Conservation (phyloP, 2,329 filamentous ascomycete species). For the Fusarium xylarioides region DNA sequence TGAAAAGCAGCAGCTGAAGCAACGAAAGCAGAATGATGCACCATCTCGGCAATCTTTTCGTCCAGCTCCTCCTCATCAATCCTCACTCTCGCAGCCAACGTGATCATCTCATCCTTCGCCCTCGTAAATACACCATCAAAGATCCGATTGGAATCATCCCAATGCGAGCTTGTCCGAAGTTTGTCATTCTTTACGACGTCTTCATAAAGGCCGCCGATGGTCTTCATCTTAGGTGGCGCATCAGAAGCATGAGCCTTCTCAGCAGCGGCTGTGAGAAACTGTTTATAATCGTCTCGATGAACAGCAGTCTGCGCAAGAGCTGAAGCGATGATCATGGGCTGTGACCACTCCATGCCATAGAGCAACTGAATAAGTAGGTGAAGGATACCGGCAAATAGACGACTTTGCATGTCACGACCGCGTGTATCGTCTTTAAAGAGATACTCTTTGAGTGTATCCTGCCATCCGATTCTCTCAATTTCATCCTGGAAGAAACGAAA, state of each 20-base stretch:
- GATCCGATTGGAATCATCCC: constrained; percentile 69
- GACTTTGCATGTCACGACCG: constrained; percentile 73
- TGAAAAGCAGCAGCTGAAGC: constrained; percentile 67
- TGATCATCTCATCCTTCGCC: constrained; percentile 70
- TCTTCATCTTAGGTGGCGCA: constrained; percentile 23
- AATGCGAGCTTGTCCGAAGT: constrained; percentile 59
- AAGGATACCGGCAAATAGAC: constrained; percentile 69
- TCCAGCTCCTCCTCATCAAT: constrained; percentile 66
- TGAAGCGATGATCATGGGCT: constrained; percentile 83
- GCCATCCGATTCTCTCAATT: constrained; percentile 70
- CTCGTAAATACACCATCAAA: constrained; percentile 73
- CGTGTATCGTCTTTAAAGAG: constrained; percentile 72
- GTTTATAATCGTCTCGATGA: constrained; percentile 66
- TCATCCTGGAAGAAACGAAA: constrained; percentile 79
- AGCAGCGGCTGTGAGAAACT: constrained; percentile 65
- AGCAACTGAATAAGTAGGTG: constrained; percentile 82
- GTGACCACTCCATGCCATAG: constrained; percentile 83
- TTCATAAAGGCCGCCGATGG: constrained; percentile 66
- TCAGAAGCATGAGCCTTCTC: constrained; percentile 22
- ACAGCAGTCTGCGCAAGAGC: constrained; percentile 80
- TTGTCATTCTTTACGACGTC: constrained; percentile 64
- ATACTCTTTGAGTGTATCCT: constrained; percentile 70
- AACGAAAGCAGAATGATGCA: constrained; percentile 66
- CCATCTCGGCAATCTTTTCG: constrained; percentile 69
- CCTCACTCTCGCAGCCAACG: constrained; percentile 66